These are phyloP conservation scores for Globisporangium sylvaticum DNA, from an alignment of 352 stramenopile genomes.

Conservation along the genomic window DNA sequence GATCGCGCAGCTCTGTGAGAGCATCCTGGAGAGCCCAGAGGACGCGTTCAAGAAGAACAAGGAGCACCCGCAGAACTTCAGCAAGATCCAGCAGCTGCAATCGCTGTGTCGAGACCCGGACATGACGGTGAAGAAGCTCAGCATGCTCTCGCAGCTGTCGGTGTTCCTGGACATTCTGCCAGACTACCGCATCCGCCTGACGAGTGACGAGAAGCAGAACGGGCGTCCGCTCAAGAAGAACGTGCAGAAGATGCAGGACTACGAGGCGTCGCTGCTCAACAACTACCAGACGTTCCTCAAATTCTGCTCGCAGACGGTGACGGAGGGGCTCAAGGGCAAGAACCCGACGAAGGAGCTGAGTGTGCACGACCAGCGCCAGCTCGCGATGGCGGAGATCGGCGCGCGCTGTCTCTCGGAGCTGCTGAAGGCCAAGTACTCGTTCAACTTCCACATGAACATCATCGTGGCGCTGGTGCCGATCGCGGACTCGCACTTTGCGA, in stretches of 20 bases:
- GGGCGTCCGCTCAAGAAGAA: slow-evolving; percentile 83
- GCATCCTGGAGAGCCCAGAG: slow-evolving; percentile 83
- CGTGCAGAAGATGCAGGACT: slow-evolving; percentile 86
- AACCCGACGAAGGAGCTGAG: slow-evolving; percentile 35
- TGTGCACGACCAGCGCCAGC: slow-evolving; percentile 30
- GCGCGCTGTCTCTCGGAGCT: slow-evolving; percentile 74
- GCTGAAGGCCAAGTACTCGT: slow-evolving; percentile 79
- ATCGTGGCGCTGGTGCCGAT: slow-evolving; percentile 80
- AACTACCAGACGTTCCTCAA: slow-evolving; percentile 86
- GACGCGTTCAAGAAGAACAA: slow-evolving; percentile 87
- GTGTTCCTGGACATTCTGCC: slow-evolving; percentile 96
- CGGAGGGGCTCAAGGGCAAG: slow-evolving; percentile 53
- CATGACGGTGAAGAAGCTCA: slow-evolving; percentile 77
- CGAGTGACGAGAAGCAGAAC: slow-evolving; percentile 82
- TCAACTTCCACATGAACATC: slow-evolving; percentile 86
- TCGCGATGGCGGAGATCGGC: slow-evolving; percentile 65
- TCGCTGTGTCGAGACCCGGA: slow-evolving; percentile 68
- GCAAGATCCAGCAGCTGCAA: slow-evolving; percentile 80
- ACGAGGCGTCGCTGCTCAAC: slow-evolving; percentile 65
- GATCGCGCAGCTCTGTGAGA: slow-evolving; percentile 88
- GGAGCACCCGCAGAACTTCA: slow-evolving; percentile 71
- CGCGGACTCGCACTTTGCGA: slow-evolving; percentile 58
- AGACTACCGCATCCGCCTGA: slow-evolving; percentile 91
- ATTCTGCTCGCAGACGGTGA: slow-evolving; percentile 60
- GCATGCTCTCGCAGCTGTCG: slow-evolving; percentile 90